Evolutionary conservation across 176 grass and related monocot species (phyloP), one percentile per base, ranked within the genome.

Genomic region (Aegilops sharonensis): DNA sequence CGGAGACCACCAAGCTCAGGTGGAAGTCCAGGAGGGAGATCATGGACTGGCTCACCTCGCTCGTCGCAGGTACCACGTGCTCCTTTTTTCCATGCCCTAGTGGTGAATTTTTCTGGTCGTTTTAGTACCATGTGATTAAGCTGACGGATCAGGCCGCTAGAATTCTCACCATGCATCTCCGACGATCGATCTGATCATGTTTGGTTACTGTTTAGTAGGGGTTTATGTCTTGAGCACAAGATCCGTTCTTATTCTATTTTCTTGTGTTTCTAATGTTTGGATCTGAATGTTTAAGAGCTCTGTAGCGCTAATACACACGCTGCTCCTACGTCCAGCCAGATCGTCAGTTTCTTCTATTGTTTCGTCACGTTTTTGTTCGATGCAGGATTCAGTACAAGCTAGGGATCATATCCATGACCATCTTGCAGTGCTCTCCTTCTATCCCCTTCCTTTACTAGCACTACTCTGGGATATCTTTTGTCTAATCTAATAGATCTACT

Each of bases 1-100:
- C 36, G 63, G 60, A 83, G 42, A 72, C 50, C 65, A 18, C 81
- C 24, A 39, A 30, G 35, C 74, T 92, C 47, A 90, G 83, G 78
- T 92, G 90, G 85, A 76, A 89, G 35, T 90, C 90, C 6, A 78
- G 90, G 72, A 84, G 68, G 61, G 93, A 92, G 87, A 74, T 94
- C 43, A 75, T 94, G 75, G 90, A 92, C 71, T 94, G 90, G 93
- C 78, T 94, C 11, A 88, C 93, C 36, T 92, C 93, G 17, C 45
- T 94, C 21, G 87, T 92, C 17, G 85, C 87, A 83, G 90, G 92
- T 94, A 83, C 78, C 90, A 76, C 29, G 15, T 15, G 20, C 36
- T 78, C 54, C 50, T 18, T 54, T 52, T 48, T 48, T 59, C 54
- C 54, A 21, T 21, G 54, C 54, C 54, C 18, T 59, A 59, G 18